phyloP scores from a whole-genome alignment of 2,329 filamentous ascomycete species.

The Botrytis fragariae region DNA sequence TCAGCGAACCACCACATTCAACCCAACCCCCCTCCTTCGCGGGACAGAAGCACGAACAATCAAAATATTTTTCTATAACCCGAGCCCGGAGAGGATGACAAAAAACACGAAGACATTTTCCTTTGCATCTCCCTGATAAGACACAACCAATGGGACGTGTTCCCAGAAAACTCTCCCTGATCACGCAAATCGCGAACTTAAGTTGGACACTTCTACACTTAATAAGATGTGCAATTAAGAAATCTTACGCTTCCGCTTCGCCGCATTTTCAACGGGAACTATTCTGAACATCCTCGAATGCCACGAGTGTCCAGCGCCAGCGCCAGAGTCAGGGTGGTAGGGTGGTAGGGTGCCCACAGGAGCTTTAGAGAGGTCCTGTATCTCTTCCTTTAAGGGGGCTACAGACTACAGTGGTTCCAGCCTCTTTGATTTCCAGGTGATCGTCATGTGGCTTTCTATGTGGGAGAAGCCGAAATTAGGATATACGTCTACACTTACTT shows the following conservation, averaged over 20 bases:
- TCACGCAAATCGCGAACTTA: conserved; percentile 10
- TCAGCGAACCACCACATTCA: conserved; percentile 13
- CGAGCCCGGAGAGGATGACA: conserved; percentile 7
- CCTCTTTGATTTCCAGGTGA: conserved; percentile 5
- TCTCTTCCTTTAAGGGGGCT: conserved; percentile 5
- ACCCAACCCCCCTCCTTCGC: neutral
- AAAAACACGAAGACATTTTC: conserved; percentile 14
- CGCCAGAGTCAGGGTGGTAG: neutral
- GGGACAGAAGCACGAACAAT: conserved; percentile 11
- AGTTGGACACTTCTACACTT: neutral
- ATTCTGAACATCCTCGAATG: conserved; percentile 20
- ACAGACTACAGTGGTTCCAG: conserved; percentile 9
- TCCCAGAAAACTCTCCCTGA: conserved; percentile 11
- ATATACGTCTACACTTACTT: neutral
- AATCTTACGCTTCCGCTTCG: conserved; percentile 19
- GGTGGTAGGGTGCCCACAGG: neutral
- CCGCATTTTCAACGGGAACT: conserved; percentile 20
- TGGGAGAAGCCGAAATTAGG: conserved; percentile 1
- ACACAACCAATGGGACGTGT: conserved; percentile 18
- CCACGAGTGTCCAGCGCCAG: conserved; percentile 10
- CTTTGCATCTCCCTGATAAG: conserved; percentile 11
- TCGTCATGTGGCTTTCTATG: conserved; percentile 7
- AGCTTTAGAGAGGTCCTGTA: neutral
- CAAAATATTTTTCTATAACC: neutral
- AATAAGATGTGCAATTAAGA: conserved; percentile 21